Conservation (phyloP, 1,139 yeast genomes). For the Sugiyamaella japonica region DNA sequence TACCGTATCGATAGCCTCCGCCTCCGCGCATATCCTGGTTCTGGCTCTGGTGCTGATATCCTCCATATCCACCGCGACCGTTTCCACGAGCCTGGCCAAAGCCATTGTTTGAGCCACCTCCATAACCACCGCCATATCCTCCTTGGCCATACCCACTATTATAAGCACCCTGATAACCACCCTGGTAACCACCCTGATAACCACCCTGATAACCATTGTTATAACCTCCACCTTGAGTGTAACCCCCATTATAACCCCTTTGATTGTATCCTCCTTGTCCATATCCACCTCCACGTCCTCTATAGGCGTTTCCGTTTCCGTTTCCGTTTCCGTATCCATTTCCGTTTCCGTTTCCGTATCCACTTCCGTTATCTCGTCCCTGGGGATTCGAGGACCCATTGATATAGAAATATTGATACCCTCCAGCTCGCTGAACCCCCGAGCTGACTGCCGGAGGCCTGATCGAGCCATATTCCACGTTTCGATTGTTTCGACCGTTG, state of each 20-base stretch:
- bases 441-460: conserved; percentile 13
- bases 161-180: conserved; percentile 11
- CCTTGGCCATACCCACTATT: conserved; percentile 19
- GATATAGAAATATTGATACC: conserved; percentile 30
- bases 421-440: conserved; percentile 25
- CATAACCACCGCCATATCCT: conserved; percentile 13
- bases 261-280: conserved; percentile 11
- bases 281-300: conserved; percentile 13
- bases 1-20: conserved; percentile 14
- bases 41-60: conserved; percentile 17
- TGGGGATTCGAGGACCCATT: conserved; percentile 16
- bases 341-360: no score
- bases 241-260: conserved; percentile 8
- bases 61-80: conserved; percentile 18
- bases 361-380: conserved; percentile 9
- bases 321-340: no score
- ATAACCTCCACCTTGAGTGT: conserved; percentile 17
- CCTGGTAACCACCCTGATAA: conserved; percentile 12
- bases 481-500: conserved; percentile 28
- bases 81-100: conserved; percentile 2
- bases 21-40: conserved; percentile 5
- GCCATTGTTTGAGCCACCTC: conserved; percentile 20
- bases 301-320: neutral
- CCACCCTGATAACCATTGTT: conserved; percentile 15
- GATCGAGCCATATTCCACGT: conserved; percentile 24